These are phyloP conservation scores for Oidiodendron maius DNA, from an alignment of 495 filamentous ascomycete species.

Conservation along the genomic window DNA sequence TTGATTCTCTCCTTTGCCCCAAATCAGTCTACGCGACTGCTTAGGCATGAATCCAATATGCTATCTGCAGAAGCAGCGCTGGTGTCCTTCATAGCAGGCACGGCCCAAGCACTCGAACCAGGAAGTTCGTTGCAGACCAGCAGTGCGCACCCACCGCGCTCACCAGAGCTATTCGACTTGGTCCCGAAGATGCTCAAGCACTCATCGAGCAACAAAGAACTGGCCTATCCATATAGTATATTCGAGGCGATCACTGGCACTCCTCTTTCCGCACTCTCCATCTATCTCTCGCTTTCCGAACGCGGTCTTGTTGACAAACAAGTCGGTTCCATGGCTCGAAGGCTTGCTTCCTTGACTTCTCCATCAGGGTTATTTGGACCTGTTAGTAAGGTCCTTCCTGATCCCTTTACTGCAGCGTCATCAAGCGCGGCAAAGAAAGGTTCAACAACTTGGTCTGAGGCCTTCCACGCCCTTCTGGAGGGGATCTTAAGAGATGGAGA, in stretches of 20 bases:
- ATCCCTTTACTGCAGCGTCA: conserved; percentile 39
- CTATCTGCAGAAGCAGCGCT: conserved; percentile 50
- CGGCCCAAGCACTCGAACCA: not conserved
- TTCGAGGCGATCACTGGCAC: conserved; percentile 45
- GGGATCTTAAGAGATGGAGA: conserved; percentile 61
- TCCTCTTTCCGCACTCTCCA: conserved; percentile 21
- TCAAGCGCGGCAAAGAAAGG: conserved; percentile 35
- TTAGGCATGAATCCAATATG: conserved; percentile 50
- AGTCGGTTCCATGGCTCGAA: conserved; percentile 41
- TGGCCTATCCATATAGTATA: conserved; percentile 41
- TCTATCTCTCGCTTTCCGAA: conserved; percentile 17
- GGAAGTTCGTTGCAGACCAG: not conserved
- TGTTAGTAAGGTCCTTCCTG: conserved; percentile 27
- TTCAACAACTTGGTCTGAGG: conserved; percentile 52
- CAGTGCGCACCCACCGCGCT: not conserved
- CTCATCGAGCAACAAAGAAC: conserved; percentile 36
- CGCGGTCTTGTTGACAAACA: conserved; percentile 17
- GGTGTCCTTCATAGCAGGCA: conserved; percentile 12
- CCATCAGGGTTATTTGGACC: conserved; percentile 34
- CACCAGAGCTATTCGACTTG: not conserved
- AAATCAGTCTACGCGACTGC: conserved; percentile 40
- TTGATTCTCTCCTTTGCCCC: conserved; percentile 51
- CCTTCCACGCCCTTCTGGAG: conserved; percentile 57
- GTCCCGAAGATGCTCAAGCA: conserved; percentile 33
- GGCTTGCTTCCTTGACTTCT: conserved; percentile 39